Evolutionary conservation across 164 flowering plant species (phyloP).

Genomic region (Aristolochia contorta): DNA sequence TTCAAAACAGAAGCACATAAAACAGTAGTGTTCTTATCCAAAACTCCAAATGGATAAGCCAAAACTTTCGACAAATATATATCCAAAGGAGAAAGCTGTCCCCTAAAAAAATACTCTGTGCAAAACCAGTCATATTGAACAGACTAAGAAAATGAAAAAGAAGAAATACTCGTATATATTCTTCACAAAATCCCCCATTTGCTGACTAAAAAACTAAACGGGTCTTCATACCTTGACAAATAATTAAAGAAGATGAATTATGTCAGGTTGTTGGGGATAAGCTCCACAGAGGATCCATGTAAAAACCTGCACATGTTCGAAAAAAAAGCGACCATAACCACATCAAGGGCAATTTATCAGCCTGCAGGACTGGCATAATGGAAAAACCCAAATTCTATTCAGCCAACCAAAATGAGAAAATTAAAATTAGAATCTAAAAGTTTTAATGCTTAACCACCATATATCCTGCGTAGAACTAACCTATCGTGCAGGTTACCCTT

Average conservation of each 20-base stretch:
- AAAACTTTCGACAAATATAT: too few species aligned
- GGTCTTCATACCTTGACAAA: slow-evolving; percentile 27
- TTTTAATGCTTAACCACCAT: slow-evolving; percentile 5
- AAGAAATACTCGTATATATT: background rate
- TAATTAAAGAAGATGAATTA: slow-evolving; percentile 10
- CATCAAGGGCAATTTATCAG: slow-evolving; percentile 20
- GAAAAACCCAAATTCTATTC: slow-evolving; percentile 9
- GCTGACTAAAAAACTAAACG: slow-evolving; percentile 1
- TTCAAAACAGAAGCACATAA: too few species aligned
- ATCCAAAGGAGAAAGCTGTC: too few species aligned
- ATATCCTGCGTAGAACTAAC: slow-evolving; percentile 12
- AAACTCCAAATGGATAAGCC: too few species aligned
- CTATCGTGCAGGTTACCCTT: slow-evolving; percentile 12
- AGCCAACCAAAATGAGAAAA: slow-evolving; percentile 1
- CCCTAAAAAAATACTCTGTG: too few species aligned
- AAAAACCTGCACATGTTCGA: slow-evolving; percentile 56
- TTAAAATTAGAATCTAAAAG: slow-evolving; percentile 8
- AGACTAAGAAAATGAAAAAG: too few species aligned
- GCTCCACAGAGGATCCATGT: slow-evolving; percentile 18
- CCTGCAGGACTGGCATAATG: slow-evolving; percentile 9
- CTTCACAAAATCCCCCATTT: slow-evolving; percentile 1
- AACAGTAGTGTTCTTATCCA: too few species aligned
- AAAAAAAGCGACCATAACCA: slow-evolving; percentile 34
- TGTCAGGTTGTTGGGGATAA: slow-evolving; percentile 12
- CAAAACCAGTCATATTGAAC: too few species aligned